Evolutionary conservation across 2,329 filamentous ascomycete genomes (phyloP).

Genomic region (Fusarium citri): DNA sequence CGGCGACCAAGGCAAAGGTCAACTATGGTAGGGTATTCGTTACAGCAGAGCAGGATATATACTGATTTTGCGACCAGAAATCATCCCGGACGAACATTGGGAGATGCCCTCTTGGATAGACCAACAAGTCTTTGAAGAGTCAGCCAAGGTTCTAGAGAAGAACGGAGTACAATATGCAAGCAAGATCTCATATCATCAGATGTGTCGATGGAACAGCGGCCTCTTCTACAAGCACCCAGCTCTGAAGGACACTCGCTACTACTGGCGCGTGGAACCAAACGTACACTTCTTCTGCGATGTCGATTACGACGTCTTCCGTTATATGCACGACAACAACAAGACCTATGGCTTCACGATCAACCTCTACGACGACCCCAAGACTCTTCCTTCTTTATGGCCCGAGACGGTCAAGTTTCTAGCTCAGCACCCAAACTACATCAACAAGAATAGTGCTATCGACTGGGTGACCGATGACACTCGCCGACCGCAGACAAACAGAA

Average conservation of each 20-base stretch:
- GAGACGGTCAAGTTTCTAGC: slow-evolving; percentile 92
- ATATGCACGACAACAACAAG: slow-evolving; percentile 98
- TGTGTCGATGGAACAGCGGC: slow-evolving; percentile 99
- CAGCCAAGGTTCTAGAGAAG: slow-evolving; percentile 83
- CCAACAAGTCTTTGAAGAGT: slow-evolving; percentile 84
- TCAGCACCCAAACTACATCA: slow-evolving; percentile 82
- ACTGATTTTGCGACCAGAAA: slow-evolving; percentile 63
- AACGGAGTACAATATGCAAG: slow-evolving; percentile 90
- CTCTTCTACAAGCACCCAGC: slow-evolving; percentile 98
- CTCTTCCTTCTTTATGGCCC: slow-evolving; percentile 92
- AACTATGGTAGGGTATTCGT: slow-evolving; percentile 74
- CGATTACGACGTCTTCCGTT: slow-evolving; percentile 98
- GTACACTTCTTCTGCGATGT: slow-evolving; percentile 99
- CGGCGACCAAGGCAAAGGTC: slow-evolving; percentile 87
- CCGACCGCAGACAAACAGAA: slow-evolving; percentile 81
- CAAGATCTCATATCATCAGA: slow-evolving; percentile 94
- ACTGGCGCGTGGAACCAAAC: slow-evolving; percentile 98
- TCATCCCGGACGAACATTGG: slow-evolving; percentile 97
- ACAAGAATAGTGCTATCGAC: slow-evolving; percentile 84
- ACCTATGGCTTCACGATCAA: slow-evolving; percentile 99
- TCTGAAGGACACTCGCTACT: slow-evolving; percentile 84
- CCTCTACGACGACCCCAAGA: slow-evolving; percentile 90
- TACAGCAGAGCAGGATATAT: neutral
- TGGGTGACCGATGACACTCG: slow-evolving; percentile 86
- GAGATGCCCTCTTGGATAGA: slow-evolving; percentile 93